These are phyloP conservation scores for Miamiensis avidus DNA, from an alignment of 169 alveolate species.

Conservation along the genomic window DNA sequence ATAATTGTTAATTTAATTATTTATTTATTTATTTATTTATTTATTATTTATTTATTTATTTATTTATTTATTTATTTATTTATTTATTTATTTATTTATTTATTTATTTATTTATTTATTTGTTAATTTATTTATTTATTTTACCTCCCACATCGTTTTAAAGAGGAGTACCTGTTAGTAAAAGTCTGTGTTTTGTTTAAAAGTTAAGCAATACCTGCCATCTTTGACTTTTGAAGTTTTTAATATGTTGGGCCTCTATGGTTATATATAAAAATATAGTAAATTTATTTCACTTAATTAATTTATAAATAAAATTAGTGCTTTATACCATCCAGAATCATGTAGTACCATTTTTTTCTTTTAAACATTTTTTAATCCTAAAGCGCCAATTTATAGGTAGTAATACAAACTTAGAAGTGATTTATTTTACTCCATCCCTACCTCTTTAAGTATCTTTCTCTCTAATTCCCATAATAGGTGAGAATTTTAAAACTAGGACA, in stretches of 20 bases:
- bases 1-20: neutral
- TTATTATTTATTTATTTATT: no score
- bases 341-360: conserved; percentile 96
- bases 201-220: conserved; percentile 98
- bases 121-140: no score
- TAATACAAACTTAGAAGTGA: conserved; percentile 97
- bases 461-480: conserved; percentile 94
- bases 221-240: conserved; percentile 96
- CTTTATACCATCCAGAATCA: conserved; percentile 93
- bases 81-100: no score
- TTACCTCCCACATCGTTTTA: conserved; percentile 93
- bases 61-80: no score
- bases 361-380: conserved; percentile 94
- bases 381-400: conserved; percentile 95
- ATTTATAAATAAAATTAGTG: no score
- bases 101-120: no score
- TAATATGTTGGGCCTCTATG: conserved; percentile 97
- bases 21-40: no score
- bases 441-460: conserved; percentile 88
- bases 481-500: conserved; percentile 96
- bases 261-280: no score
- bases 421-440: conserved; percentile 95
- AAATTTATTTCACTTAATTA: no score
- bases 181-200: conserved; percentile 94
- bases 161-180: conserved; percentile 99